phyloP scores from a whole-genome alignment of 805 yeast genomes.

The Maudiozyma barnettii region DNA sequence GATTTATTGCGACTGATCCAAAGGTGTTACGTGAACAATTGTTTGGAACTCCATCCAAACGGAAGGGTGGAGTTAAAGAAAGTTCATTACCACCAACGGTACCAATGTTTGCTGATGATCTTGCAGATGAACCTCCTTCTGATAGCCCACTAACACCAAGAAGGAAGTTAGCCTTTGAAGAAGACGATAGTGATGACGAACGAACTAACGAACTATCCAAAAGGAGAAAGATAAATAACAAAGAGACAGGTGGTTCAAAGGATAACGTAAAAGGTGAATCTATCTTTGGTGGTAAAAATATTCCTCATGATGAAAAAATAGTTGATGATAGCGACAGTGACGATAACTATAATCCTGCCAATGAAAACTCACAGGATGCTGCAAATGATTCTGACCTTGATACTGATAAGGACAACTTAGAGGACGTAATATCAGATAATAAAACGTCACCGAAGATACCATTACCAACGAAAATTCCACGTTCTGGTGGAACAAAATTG shows the following conservation, averaged over 20 bases:
- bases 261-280: neutral
- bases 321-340: neutral
- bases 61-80: neutral
- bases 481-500: neutral
- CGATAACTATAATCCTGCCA: neutral
- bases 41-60: constrained; percentile 22
- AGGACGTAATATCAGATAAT: too few species aligned
- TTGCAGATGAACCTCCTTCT: constrained; percentile 1
- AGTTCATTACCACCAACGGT: constrained; percentile 1
- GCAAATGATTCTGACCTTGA: neutral
- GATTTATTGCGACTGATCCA: constrained; percentile 25
- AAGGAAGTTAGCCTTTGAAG: constrained; percentile 29
- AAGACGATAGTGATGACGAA: constrained; percentile 14
- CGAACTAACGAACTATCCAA: neutral
- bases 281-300: neutral
- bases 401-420: too few species aligned
- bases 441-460: too few species aligned
- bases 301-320: neutral
- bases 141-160: constrained; percentile 8
- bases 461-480: too few species aligned
- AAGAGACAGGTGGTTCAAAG: neutral
- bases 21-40: constrained; percentile 19
- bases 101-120: neutral
- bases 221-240: neutral
- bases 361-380: neutral